Percentiles rank a stretch among this genome's conserved stretches.
Evolutionary conservation across 1,139 yeast species (phyloP).

Genomic region (Scheffersomyces parashehatae): DNA sequence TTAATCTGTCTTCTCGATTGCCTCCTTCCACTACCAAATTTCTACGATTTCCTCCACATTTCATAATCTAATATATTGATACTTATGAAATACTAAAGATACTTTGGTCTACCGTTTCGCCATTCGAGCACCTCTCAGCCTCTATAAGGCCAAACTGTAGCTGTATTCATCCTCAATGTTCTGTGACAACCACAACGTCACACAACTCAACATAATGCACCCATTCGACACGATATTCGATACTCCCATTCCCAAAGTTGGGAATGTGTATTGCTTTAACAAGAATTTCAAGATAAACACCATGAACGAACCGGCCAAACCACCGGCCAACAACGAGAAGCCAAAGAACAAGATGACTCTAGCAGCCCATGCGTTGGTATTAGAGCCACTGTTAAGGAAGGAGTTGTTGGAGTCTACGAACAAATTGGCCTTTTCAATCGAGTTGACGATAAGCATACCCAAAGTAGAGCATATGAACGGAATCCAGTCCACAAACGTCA

Average conservation of each 20-base stretch:
- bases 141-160: slow-evolving; percentile 78
- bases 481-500: slow-evolving; percentile 92
- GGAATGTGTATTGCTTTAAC: slow-evolving; percentile 74
- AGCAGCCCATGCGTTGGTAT: slow-evolving; percentile 87
- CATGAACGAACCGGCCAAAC: slow-evolving; percentile 88
- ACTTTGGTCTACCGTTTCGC: too few relatives aligned
- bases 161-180: slow-evolving; percentile 95
- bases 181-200: slow-evolving; percentile 88
- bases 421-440: slow-evolving; percentile 83
- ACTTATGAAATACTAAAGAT: too few relatives aligned
- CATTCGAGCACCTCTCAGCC: slow-evolving; percentile 1
- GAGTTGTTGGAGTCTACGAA: slow-evolving; percentile 53
- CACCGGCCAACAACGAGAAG: slow-evolving; percentile 89
- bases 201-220: slow-evolving; percentile 83
- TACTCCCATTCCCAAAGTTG: slow-evolving; percentile 94
- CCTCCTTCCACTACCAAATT: too few relatives aligned
- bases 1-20: too few relatives aligned
- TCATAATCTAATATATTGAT: too few relatives aligned
- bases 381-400: slow-evolving; percentile 48
- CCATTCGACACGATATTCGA: slow-evolving; percentile 82
- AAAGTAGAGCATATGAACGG: slow-evolving; percentile 86
- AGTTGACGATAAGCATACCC: slow-evolving; percentile 90
- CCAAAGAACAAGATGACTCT: slow-evolving; percentile 87
- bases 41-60: too few relatives aligned
- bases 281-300: slow-evolving; percentile 83